phyloP scores from a whole-genome alignment of 2,329 filamentous ascomycete species.

The Ambrosiella xylebori region DNA sequence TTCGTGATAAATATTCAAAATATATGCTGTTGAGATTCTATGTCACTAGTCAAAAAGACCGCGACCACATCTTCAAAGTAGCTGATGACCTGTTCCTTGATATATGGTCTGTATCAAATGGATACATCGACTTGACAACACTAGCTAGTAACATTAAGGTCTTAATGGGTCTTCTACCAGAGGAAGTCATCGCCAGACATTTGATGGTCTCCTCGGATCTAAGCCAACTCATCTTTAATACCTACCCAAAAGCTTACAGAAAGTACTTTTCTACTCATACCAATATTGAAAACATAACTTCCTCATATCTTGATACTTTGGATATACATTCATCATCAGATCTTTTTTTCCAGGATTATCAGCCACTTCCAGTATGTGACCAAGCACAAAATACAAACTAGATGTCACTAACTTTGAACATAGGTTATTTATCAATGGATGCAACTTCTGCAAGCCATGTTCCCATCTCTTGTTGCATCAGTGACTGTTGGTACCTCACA shows the following conservation, averaged over 20 bases:
- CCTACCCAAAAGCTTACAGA: constrained; percentile 37
- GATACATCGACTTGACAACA: constrained; percentile 73
- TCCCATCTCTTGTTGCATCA: constrained; percentile 58
- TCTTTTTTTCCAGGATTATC: constrained; percentile 85
- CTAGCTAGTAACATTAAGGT: constrained; percentile 60
- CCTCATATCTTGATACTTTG: background rate
- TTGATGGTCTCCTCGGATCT: constrained; percentile 66
- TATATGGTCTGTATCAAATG: constrained; percentile 68
- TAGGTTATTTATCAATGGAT: constrained; percentile 69
- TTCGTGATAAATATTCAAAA: constrained; percentile 41
- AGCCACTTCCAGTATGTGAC: constrained; percentile 48
- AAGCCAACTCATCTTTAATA: constrained; percentile 56
- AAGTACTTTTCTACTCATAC: background rate
- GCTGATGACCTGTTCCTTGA: constrained; percentile 65
- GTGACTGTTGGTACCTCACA: constrained; percentile 69
- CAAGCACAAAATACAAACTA: background rate
- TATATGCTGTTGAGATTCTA: constrained; percentile 87
- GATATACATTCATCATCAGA: constrained; percentile 33
- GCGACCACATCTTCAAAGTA: constrained; percentile 53
- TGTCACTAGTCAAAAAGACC: constrained; percentile 46
- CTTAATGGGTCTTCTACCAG: constrained; percentile 60
- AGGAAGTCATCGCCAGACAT: constrained; percentile 53
- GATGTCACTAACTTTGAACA: constrained; percentile 7
- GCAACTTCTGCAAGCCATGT: constrained; percentile 76
- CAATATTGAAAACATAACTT: background rate